phyloP scores from a whole-genome alignment of 495 filamentous ascomycete genomes.

The Talaromyces thailandensis region DNA sequence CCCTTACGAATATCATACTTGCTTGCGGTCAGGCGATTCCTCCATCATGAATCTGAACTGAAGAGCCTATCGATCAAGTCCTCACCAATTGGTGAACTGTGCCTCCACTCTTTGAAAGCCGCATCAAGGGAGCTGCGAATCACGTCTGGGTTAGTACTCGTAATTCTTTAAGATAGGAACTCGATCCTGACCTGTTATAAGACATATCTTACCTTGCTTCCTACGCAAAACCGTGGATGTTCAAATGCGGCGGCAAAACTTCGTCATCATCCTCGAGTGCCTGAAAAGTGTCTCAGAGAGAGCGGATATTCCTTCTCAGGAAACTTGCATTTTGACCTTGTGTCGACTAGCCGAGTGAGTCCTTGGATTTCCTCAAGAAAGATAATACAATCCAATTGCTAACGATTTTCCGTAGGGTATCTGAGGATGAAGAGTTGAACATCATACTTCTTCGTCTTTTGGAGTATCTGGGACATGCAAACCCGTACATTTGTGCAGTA shows the following conservation, averaged over 20 bases:
- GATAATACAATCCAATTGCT: background rate
- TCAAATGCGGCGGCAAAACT: conserved; percentile 51
- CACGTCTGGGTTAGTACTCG: conserved; percentile 56
- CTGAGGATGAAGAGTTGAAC: conserved; percentile 70
- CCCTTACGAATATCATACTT: conserved; percentile 63
- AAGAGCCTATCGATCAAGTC: conserved; percentile 55
- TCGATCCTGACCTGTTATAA: conserved; percentile 28
- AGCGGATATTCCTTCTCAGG: conserved; percentile 54
- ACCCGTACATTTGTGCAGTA: conserved; percentile 65
- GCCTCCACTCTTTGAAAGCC: conserved; percentile 68
- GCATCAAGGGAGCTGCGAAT: conserved; percentile 80
- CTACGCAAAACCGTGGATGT: conserved; percentile 39
- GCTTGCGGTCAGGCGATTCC: conserved; percentile 56
- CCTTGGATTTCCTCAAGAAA: background rate
- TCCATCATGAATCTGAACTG: conserved; percentile 49
- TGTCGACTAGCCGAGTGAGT: conserved; percentile 64
- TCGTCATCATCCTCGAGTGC: conserved; percentile 55
- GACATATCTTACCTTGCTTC: conserved; percentile 58
- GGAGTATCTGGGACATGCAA: conserved; percentile 78
- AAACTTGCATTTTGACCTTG: conserved; percentile 78
- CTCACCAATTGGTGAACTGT: conserved; percentile 67
- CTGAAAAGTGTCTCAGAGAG: conserved; percentile 62
- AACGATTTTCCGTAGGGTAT: conserved; percentile 31
- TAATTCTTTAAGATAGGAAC: background rate
- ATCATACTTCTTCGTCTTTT: conserved; percentile 74